Evolutionary conservation across 768 basidiomycete genomes (phyloP), one percentile per base, ranked within the genome.

Genomic region (Termitomyces sp.): DNA sequence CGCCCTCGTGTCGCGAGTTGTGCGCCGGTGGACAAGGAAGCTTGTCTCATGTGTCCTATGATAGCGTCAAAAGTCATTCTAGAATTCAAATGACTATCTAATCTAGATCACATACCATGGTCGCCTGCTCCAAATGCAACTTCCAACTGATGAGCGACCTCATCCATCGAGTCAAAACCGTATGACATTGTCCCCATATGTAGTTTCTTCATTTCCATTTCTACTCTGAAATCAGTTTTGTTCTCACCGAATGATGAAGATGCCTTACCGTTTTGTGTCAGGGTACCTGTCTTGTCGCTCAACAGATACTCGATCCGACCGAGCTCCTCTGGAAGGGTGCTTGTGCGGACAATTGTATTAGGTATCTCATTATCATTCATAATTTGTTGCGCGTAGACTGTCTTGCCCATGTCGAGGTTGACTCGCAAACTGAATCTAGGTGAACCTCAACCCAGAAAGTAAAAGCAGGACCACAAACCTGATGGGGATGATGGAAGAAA

Each of bases 131-230:
- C 92, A 67, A 97, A 94, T 0, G 96, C 90, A 54, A 88, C 78
- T 15, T 87, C 85, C n/a, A 99, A 80, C 66, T 98, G 94, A 77
- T 93, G 92, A 1, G 89, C 85, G 24, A 98, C 94, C 71, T 99
- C 97, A 68, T 99, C 97, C 96, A 99, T 98, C n/a, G 97, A 90
- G 68, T 99, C 97, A 64, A 80, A 89, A 1, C 93, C 96, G 69
- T 96, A 99, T 0, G 94, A 96, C 84, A 98, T 93, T 1, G 97
- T 99, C 5, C 97, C 97, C 90, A 98, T 93, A 69, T 98, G 97
- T 33, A 99, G 79, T 72, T 97, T 99, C 80, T 90, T 95, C 91
- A 98, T 92, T 75, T 98, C 96, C 97, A 99, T 99, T 72, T 98
- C 96, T 98, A 73, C 24, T 20, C 35, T 22, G 18, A 20, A 32